Evolutionary conservation across 306 rosid genomes (phyloP).

Genomic region (Gillenia trifoliata): DNA sequence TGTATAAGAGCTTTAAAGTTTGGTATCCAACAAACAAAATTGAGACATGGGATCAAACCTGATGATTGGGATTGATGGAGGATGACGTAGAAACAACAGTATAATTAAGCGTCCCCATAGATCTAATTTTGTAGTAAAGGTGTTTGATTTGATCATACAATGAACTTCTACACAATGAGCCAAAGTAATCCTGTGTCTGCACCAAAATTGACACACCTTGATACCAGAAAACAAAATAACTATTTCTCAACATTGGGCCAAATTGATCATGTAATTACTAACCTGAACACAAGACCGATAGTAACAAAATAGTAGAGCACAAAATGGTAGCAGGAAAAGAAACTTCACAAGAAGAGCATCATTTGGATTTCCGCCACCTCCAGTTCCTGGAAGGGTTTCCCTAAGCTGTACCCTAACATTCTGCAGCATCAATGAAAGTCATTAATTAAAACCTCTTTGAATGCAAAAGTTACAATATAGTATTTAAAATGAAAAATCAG

Average conservation of each 20-base stretch:
- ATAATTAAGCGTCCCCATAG: conserved; percentile 58
- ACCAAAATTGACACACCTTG: conserved; percentile 18
- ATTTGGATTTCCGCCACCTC: conserved; percentile 78
- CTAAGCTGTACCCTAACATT: conserved; percentile 69
- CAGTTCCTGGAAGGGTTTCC: conserved; percentile 88
- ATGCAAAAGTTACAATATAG: background rate
- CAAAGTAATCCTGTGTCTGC: conserved; percentile 52
- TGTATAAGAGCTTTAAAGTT: background rate
- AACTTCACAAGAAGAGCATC: conserved; percentile 73
- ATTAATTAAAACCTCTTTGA: background rate
- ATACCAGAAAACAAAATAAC: conserved; percentile 11
- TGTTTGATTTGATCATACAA: conserved; percentile 60
- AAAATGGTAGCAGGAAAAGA: conserved; percentile 67
- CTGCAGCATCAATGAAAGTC: conserved; percentile 42
- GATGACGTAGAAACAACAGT: conserved; percentile 47
- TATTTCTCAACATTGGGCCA: conserved; percentile 1
- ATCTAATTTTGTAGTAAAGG: conserved; percentile 66
- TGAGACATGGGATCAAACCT: conserved; percentile 40
- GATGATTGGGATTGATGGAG: conserved; percentile 43
- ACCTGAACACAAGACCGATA: conserved; percentile 65
- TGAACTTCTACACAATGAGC: conserved; percentile 62
- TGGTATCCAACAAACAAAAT: background rate
- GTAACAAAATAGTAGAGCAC: conserved; percentile 57
- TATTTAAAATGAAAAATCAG: background rate
- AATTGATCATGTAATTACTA: conserved; percentile 24